These are phyloP conservation scores for Kalaharituber pfeilii DNA, from an alignment of 2,329 filamentous ascomycete species.

Conservation along the genomic window DNA sequence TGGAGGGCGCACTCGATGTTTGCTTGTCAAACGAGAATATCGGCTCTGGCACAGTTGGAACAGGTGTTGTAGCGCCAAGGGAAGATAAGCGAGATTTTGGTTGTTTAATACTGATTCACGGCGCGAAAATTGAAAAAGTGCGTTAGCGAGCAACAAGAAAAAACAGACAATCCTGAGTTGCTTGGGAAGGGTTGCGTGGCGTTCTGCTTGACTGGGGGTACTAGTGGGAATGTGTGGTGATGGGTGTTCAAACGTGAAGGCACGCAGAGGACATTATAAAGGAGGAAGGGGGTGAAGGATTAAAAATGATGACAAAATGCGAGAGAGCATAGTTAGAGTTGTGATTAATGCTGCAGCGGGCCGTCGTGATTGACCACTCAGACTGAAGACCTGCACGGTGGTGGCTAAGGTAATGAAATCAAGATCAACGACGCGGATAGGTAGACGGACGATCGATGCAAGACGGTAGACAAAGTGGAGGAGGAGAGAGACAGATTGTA, in stretches of 20 bases:
- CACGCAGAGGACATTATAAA: not conserved
- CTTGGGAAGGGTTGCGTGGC: slow-evolving; percentile 13
- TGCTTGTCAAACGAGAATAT: not conserved
- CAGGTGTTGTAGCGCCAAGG: not conserved
- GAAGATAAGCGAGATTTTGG: not conserved
- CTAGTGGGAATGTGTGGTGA: slow-evolving; percentile 2
- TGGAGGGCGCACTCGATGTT: slow-evolving; percentile 5
- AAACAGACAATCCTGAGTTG: slow-evolving; percentile 2
- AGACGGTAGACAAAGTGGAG: not conserved
- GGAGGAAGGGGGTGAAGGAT: slow-evolving; percentile 2
- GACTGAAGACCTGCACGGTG: too few species aligned
- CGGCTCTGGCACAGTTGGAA: not conserved
- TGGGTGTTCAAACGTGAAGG: slow-evolving; percentile 4
- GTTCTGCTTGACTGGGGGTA: slow-evolving; percentile 9
- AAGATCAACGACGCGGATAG: too few species aligned
- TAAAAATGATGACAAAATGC: too few species aligned
- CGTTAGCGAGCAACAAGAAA: not conserved
- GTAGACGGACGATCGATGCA: too few species aligned
- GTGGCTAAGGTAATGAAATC: too few species aligned
- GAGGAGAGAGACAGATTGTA: not conserved
- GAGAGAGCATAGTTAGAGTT: too few species aligned
- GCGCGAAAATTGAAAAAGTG: not conserved
- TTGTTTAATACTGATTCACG: not conserved
- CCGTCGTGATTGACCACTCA: too few species aligned
- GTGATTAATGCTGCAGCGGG: too few species aligned